Evolutionary conservation across 2,329 filamentous ascomycete genomes (phyloP), one percentile per base, ranked within the genome.

Genomic region (Drechslera avenae): DNA sequence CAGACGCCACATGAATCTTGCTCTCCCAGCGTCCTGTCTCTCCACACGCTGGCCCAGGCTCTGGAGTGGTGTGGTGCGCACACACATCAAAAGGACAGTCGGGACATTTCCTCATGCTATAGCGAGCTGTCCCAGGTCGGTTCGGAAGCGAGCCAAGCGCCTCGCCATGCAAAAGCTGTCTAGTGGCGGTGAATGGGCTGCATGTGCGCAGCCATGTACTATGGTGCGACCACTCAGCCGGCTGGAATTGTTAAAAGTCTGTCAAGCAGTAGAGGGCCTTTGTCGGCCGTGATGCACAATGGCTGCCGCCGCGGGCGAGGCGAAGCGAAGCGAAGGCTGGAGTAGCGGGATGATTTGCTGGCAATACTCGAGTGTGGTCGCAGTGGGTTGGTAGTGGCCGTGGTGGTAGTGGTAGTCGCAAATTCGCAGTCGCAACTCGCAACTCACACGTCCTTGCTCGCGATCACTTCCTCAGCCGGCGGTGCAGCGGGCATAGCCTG

Each of bases 231-330:
- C 54, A 59, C 44, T 60, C 51, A 46, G 39, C 32, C 42, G 35
- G 42, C 37, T 53, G 45, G 41, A 47, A 54, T 60, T 54, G 16
- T 35, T 35, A 50, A 56, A 53, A 52, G 41, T 37, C 46, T 31
- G 39, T 32, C 23, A 18, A 41, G 39, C 45, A 63, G 52, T 63
- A 61, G 61, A 56, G 50, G 35, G 59, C 49, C 39, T 54, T 37
- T 8, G 50, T 8, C 31, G 32, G 49, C 45, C 26, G 35, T 48
- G 49, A 52, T 60, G 58, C 52, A 52, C 54, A 56, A 28, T 55
- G 52, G 53, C 58, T 53, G 58, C 60, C 57, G 56, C 62, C 56
- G 58, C 54, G 46, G 45, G 52, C 59, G 53, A 61, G 61, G 57
- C 60, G 53, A 46, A 49, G 47, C 50, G 40, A 23, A 23, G 21